Evolutionary conservation across 2,329 filamentous ascomycete genomes (phyloP), one percentile per base, ranked within the genome.

Genomic region (Neofusicoccum cordaticola): DNA sequence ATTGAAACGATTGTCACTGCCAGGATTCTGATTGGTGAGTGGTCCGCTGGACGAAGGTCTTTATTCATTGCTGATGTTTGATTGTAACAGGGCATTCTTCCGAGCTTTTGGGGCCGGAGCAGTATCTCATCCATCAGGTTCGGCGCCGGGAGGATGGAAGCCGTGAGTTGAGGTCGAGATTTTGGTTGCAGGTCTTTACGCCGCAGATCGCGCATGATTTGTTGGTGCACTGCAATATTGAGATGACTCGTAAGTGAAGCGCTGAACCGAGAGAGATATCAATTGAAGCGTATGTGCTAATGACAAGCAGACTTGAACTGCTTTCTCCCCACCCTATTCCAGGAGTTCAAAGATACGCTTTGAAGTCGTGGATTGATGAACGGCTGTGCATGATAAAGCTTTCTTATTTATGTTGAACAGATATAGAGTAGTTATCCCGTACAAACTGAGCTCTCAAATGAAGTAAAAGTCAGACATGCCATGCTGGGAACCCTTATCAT

Each of bases 1-100:
- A 27, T 62, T 15, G 58, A 62, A 31, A 47, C 58, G 58, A 31
- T 62, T 13, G 58, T 62, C 2, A 37, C 34, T 11, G 58, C n/a
- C 17, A 12, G 45, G 37, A 51, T 50, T 34, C 15, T 52, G 2
- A 9, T 62, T 15, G 41, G 45, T 62, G 44, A 19, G 52, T 7
- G 27, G 5, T 31, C 6, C 27, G 27, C 27, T 31, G 27, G 27
- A 31, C 27, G 27, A 5, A 31, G 27, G 27, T 19, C 34, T 47
- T n/a, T 47, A 1, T 4, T 35, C 0, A 1, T 27, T 27, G 11
- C 31, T 34, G 42, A 45, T 35, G 41, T 27, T 8, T 6, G 17
- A n/a, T 11, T 31, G 42, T 34, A 34, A 37, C 6, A 62, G 57
- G 57, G 8, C 42, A 62, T 13, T 15, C 57, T 12, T 34, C 42